phyloP scores from a whole-genome alignment of 129 eudicot genomes.

The Silybum marianum region DNA sequence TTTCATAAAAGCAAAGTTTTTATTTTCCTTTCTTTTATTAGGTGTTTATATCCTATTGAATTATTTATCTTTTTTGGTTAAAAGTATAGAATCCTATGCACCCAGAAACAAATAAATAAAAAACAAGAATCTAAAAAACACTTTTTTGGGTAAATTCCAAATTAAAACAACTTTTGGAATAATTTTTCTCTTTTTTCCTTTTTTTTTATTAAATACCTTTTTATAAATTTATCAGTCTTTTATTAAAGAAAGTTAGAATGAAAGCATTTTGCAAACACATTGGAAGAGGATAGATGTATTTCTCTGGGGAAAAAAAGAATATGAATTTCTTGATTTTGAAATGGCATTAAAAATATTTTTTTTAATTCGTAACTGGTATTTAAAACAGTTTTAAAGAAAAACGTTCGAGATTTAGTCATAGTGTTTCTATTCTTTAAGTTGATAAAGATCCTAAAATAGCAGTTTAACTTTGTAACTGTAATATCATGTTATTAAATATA shows the following conservation, averaged over 20 bases:
- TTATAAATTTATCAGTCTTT: neutral
- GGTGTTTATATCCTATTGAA: slow-evolving; percentile 18
- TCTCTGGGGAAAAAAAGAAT: too few relatives aligned
- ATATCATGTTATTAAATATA: neutral
- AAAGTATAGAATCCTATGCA: slow-evolving; percentile 41
- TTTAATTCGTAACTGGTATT: neutral
- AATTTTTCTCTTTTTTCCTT: neutral
- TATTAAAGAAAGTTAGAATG: neutral
- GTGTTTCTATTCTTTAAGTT: neutral
- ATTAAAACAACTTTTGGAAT: slow-evolving; percentile 16
- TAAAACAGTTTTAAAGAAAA: neutral
- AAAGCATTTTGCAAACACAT: neutral
- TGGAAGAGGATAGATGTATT: neutral
- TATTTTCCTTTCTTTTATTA: slow-evolving; percentile 7
- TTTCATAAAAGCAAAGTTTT: slow-evolving; percentile 31
- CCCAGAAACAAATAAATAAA: slow-evolving; percentile 23
- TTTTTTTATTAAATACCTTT: neutral
- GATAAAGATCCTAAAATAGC: neutral
- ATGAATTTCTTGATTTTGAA: neutral
- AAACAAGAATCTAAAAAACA: slow-evolving; percentile 28
- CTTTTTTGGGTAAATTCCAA: slow-evolving; percentile 36
- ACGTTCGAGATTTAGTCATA: neutral
- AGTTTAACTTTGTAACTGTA: neutral
- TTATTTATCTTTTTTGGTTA: slow-evolving; percentile 5
- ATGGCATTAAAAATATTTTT: neutral